Conservation (phyloP, 2,329 filamentous ascomycete genomes). For the Trichoderma citrinoviride region DNA sequence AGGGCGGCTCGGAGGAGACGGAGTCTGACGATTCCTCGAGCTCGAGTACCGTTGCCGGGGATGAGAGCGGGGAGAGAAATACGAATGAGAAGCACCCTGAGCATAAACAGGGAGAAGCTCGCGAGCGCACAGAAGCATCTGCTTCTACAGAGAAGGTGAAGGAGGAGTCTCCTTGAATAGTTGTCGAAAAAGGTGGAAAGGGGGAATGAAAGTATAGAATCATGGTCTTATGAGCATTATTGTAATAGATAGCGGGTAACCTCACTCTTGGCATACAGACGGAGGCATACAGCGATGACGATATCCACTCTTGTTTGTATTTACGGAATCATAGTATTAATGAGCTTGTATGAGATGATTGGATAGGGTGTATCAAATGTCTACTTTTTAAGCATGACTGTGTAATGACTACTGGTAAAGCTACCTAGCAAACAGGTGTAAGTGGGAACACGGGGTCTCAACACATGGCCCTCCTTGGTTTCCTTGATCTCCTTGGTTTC, state of each 20-base stretch:
- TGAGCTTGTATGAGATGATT: background rate
- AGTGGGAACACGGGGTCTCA: background rate
- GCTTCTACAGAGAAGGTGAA: conserved; percentile 9
- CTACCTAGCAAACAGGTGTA: background rate
- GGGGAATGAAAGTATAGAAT: background rate
- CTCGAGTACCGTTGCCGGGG: background rate
- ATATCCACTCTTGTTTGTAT: conserved; percentile 3
- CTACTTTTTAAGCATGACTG: conserved; percentile 3
- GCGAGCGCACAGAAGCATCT: background rate
- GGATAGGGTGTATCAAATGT: background rate
- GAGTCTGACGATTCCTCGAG: background rate
- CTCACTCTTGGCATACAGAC: background rate
- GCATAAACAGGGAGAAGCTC: background rate
- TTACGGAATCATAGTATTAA: background rate
- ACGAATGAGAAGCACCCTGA: background rate
- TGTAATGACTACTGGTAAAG: conserved; percentile 1
- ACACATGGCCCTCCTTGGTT: background rate
- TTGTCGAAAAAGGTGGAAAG: background rate
- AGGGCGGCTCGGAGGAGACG: background rate
- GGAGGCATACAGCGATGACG: background rate
- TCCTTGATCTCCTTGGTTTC: background rate
- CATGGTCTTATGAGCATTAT: conserved; percentile 6
- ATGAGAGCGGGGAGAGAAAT: conserved; percentile 3
- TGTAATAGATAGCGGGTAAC: conserved; percentile 17
- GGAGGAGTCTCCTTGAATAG: background rate